Conservation (phyloP, 2,329 filamentous ascomycete genomes). For the Alternaria angustiovoidea region DNA sequence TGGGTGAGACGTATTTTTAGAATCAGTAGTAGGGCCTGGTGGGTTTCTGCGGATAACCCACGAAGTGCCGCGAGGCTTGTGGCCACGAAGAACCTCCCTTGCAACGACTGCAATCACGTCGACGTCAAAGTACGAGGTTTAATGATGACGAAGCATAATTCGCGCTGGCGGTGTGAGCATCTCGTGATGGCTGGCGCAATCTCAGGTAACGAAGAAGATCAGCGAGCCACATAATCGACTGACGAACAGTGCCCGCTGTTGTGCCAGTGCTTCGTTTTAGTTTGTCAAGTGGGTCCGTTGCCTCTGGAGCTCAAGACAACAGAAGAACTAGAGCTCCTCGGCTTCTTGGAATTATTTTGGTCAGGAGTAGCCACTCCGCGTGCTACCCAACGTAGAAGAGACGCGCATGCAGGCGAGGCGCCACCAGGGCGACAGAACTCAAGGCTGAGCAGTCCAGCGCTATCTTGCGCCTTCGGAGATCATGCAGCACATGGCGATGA, state of each 20-base stretch:
- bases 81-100: constrained; percentile 19
- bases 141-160: constrained; percentile 21
- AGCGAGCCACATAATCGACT: constrained; percentile 16
- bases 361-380: not conserved
- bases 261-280: constrained; percentile 11
- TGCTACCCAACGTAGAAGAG: constrained; percentile 1
- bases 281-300: constrained; percentile 6
- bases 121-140: constrained; percentile 2
- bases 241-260: constrained; percentile 11
- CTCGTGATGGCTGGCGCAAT: constrained; percentile 15
- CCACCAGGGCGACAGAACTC: constrained; percentile 8
- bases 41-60: constrained; percentile 12
- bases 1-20: constrained; percentile 26
- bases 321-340: constrained; percentile 1
- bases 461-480: constrained; percentile 8
- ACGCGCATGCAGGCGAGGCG: constrained; percentile 1
- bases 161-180: constrained; percentile 12
- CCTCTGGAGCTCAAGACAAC: constrained; percentile 8
- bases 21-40: constrained; percentile 9
- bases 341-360: not conserved
- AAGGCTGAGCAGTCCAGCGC: constrained; percentile 3
- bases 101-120: constrained; percentile 18
- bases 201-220: constrained; percentile 9
- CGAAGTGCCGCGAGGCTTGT: constrained; percentile 26
- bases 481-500: constrained; percentile 3